A percentile compares a stretch with the other conserved stretches of the same genome.
These are phyloP conservation scores for Candolleomyces eurysporus DNA, from an alignment of 768 basidiomycete genomes.

Conservation along the genomic window DNA sequence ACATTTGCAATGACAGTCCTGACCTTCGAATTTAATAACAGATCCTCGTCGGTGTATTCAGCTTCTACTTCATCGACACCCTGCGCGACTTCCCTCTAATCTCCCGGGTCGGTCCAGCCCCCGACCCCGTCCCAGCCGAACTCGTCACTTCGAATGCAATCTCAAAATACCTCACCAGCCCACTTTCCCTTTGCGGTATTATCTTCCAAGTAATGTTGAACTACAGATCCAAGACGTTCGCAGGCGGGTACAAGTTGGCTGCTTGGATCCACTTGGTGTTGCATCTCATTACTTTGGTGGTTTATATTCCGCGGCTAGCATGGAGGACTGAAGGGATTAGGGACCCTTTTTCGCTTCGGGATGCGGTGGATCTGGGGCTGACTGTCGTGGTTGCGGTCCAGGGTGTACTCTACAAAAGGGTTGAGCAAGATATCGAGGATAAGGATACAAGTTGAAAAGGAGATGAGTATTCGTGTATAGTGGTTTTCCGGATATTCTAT, in stretches of 20 bases:
- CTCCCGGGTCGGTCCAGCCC: slow-evolving; percentile 2
- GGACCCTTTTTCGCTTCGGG: no score
- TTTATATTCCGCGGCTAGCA: background rate
- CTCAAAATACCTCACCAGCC: background rate
- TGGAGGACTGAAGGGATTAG: background rate
- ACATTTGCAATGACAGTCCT: slow-evolving; percentile 24
- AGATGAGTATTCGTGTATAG: no score
- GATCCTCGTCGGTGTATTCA: no score
- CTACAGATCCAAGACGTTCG: slow-evolving; percentile 17
- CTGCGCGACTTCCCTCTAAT: background rate
- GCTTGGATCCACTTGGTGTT: background rate
- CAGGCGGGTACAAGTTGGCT: slow-evolving; percentile 18
- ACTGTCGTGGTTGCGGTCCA: no score
- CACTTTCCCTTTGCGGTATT: slow-evolving; percentile 13
- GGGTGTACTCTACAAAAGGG: no score
- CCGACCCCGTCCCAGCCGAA: background rate
- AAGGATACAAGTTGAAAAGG: no score
- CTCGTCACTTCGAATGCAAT: background rate
- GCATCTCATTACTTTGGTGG: background rate
- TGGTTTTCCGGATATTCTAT: no score
- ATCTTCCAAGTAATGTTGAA: slow-evolving; percentile 24
- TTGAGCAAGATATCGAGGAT: no score
- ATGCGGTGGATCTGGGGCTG: no score
- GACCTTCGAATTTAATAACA: background rate
- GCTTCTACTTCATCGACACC: no score